Conservation (phyloP, 345 rosid species). For the Boechera stricta region DNA sequence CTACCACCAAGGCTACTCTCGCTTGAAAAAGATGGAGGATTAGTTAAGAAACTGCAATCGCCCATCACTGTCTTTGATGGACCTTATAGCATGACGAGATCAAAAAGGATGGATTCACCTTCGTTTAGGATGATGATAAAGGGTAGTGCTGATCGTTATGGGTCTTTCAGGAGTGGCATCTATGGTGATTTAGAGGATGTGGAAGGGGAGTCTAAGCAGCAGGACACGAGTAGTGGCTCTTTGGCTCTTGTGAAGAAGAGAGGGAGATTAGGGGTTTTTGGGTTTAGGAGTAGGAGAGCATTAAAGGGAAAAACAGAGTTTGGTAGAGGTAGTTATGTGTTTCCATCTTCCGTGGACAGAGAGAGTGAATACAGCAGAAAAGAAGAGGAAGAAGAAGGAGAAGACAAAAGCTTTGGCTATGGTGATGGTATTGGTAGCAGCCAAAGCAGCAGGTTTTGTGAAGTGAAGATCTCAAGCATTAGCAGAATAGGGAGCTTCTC, state of each 20-base stretch:
- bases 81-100: slow-evolving; percentile 41
- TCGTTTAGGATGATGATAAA: slow-evolving; percentile 45
- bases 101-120: slow-evolving; percentile 48
- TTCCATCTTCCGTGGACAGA: slow-evolving; percentile 58
- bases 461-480: slow-evolving; percentile 45
- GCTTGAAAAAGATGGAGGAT: slow-evolving; percentile 46
- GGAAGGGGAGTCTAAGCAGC: slow-evolving; percentile 28
- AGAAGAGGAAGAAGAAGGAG: slow-evolving; percentile 29
- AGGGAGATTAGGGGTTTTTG: slow-evolving; percentile 51
- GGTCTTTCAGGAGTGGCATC: slow-evolving; percentile 46
- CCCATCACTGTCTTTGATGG: slow-evolving; percentile 58
- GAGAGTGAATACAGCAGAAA: slow-evolving; percentile 39
- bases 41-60: slow-evolving; percentile 50
- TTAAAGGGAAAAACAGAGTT: slow-evolving; percentile 55
- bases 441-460: slow-evolving; percentile 45
- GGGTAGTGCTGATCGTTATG: slow-evolving; percentile 42
- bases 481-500: slow-evolving; percentile 60
- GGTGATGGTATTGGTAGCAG: slow-evolving; percentile 35
- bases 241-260: slow-evolving; percentile 40
- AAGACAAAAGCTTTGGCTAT: slow-evolving; percentile 32
- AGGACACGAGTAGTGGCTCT: slow-evolving; percentile 33
- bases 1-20: slow-evolving; percentile 52
- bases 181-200: slow-evolving; percentile 38
- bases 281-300: slow-evolving; percentile 54
- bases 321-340: slow-evolving; percentile 66